Evolutionary conservation across 441 rosid genomes (phyloP).

Genomic region (Populus trichocarpa): DNA sequence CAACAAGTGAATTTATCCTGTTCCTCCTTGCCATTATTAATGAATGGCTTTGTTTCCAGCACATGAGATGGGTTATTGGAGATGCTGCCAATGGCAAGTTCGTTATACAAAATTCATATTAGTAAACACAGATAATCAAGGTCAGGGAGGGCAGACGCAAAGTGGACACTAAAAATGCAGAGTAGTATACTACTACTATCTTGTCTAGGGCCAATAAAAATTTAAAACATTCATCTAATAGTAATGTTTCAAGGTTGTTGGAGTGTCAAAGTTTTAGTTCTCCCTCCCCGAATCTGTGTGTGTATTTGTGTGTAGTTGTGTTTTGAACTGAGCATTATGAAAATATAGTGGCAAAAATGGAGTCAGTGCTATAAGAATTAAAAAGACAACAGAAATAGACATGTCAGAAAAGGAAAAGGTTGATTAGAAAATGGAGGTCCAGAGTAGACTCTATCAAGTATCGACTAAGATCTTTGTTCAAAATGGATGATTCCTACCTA

Average conservation of each 20-base stretch:
- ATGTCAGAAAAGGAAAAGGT: not conserved
- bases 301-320: too few relatives aligned
- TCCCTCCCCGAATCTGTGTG: not conserved
- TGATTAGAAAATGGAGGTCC: not conserved
- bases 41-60: constrained; percentile 52
- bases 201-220: not conserved
- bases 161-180: not conserved
- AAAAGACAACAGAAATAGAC: not conserved
- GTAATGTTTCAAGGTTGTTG: not conserved
- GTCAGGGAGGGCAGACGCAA: not conserved
- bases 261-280: not conserved
- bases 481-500: not conserved
- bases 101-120: not conserved
- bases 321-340: not conserved
- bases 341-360: not conserved
- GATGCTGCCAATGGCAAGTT: constrained; percentile 39
- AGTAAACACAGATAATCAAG: not conserved
- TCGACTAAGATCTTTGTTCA: not conserved
- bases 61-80: constrained; percentile 34
- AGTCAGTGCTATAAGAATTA: not conserved
- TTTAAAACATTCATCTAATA: not conserved
- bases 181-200: not conserved
- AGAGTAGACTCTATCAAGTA: not conserved
- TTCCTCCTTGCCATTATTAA: constrained; percentile 36
- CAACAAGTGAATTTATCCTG: constrained; percentile 58